Evolutionary conservation across 1,139 yeast species (phyloP).

Genomic region (Protomyces lactucae-debilis): DNA sequence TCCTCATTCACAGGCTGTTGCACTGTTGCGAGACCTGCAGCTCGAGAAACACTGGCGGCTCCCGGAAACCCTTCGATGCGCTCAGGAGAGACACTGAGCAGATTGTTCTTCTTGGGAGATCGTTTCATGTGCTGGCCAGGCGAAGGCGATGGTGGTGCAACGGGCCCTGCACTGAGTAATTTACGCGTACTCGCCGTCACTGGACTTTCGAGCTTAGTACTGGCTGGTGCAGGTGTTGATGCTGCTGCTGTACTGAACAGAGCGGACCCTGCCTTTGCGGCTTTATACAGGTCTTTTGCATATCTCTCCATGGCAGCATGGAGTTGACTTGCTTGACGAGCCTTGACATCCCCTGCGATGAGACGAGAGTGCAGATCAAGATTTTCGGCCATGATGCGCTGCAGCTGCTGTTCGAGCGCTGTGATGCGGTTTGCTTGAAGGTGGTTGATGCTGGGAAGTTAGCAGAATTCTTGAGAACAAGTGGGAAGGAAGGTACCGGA

Average conservation of each 20-base stretch:
- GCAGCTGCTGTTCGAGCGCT: constrained; percentile 6
- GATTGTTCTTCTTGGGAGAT: constrained; percentile 15
- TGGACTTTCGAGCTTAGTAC: not conserved
- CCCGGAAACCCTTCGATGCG: not conserved
- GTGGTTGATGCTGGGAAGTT: constrained; percentile 7
- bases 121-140: not conserved
- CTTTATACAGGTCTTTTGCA: not conserved
- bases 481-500: not conserved
- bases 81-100: constrained; percentile 12
- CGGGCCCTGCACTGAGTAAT: not conserved
- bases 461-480: not conserved
- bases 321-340: not conserved
- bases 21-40: not conserved
- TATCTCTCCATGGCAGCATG: not conserved
- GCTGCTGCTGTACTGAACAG: not conserved
- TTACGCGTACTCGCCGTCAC: not conserved
- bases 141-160: not conserved
- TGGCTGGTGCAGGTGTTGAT: not conserved
- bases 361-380: constrained; percentile 11
- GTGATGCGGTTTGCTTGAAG: constrained; percentile 17
- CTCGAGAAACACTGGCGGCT: not conserved
- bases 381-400: constrained; percentile 9
- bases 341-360: not conserved
- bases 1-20: not conserved
- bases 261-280: not conserved